Evolutionary conservation across 352 stramenopile species (phyloP).

Genomic region (Phytophthora capsici): DNA sequence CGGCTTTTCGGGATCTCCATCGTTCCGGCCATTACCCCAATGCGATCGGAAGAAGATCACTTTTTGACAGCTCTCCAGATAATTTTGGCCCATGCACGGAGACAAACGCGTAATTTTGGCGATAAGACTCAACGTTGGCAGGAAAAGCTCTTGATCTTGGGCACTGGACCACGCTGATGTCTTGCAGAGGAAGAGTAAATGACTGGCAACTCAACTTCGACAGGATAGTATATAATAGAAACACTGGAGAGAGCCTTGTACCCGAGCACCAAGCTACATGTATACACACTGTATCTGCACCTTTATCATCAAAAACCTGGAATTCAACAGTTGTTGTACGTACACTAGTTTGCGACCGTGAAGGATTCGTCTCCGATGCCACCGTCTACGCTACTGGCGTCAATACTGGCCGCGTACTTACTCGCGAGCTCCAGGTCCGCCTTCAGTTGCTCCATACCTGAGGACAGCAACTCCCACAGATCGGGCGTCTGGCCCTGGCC

Average conservation of each 20-base stretch:
- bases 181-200: too few species aligned
- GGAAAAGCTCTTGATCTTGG: too few species aligned
- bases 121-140: slow-evolving; percentile 25
- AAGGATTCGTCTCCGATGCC: slow-evolving; percentile 63
- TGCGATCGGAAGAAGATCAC: neutral
- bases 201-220: too few species aligned
- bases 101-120: slow-evolving; percentile 20
- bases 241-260: neutral
- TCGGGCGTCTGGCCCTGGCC: slow-evolving; percentile 70
- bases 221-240: too few species aligned
- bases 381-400: slow-evolving; percentile 53
- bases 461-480: slow-evolving; percentile 86
- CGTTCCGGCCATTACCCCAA: slow-evolving; percentile 28
- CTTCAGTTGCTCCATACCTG: slow-evolving; percentile 91
- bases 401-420: slow-evolving; percentile 88
- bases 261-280: slow-evolving; percentile 3
- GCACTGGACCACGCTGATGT: neutral
- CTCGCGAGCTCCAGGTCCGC: slow-evolving; percentile 85
- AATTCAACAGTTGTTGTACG: slow-evolving; percentile 22
- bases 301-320: slow-evolving; percentile 32
- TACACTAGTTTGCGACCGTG: slow-evolving; percentile 55
- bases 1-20: slow-evolving; percentile 70
- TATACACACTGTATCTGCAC: slow-evolving; percentile 16
- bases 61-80: slow-evolving; percentile 6
- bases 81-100: slow-evolving; percentile 24